These are phyloP conservation scores for Tulasnella sp. DNA, from an alignment of 768 basidiomycete genomes.

Conservation along the genomic window DNA sequence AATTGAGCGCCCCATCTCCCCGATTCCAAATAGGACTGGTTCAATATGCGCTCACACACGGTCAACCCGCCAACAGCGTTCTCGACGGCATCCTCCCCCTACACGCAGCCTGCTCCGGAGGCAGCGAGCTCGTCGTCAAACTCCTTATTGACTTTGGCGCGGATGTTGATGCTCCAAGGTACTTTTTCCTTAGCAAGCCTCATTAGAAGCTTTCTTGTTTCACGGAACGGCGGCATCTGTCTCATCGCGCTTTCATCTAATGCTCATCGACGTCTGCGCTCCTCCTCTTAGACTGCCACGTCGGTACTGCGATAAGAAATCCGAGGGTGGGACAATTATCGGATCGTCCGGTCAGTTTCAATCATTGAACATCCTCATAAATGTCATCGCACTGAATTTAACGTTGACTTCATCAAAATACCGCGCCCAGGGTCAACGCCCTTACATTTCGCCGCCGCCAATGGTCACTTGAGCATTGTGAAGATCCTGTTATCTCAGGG, in stretches of 20 bases:
- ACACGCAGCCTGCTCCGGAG: slow-evolving; percentile 88
- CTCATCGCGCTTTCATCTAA: not conserved
- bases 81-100: slow-evolving; percentile 94
- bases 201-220: slow-evolving; percentile 56
- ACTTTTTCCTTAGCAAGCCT: slow-evolving; percentile 21
- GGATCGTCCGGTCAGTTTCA: slow-evolving; percentile 26
- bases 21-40: slow-evolving; percentile 45
- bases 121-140: slow-evolving; percentile 76
- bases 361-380: slow-evolving; percentile 1
- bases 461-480: slow-evolving; percentile 74
- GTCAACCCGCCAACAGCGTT: slow-evolving; percentile 93
- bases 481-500: slow-evolving; percentile 73
- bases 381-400: not conserved
- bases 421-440: slow-evolving; percentile 62
- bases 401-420: not conserved
- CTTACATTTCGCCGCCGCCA: slow-evolving; percentile 93
- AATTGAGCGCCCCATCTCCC: not conserved
- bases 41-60: slow-evolving; percentile 83
- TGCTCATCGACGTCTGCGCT: slow-evolving; percentile 46
- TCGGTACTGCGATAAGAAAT: slow-evolving; percentile 30
- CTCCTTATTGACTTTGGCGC: slow-evolving; percentile 87
- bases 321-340: slow-evolving; percentile 23
- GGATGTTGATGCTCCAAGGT: slow-evolving; percentile 96
- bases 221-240: slow-evolving; percentile 21
- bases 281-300: slow-evolving; percentile 26